A percentile compares a stretch with the other conserved stretches of the same genome.
Conservation (phyloP, 208 protist genomes). For the Acanthamoeba sp. region DNA sequence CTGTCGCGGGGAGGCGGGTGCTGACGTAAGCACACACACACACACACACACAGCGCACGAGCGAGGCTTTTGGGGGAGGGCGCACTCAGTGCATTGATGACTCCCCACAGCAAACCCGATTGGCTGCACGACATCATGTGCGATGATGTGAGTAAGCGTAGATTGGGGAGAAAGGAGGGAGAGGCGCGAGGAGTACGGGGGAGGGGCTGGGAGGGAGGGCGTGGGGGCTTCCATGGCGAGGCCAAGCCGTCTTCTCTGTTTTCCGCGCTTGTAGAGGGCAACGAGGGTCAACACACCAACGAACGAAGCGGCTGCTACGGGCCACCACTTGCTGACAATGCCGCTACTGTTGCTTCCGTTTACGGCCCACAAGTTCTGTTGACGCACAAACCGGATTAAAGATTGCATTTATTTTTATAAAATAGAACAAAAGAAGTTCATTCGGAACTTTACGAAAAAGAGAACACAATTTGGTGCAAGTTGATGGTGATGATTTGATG, state of each 20-base stretch:
- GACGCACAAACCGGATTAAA: too few relatives aligned
- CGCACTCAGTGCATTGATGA: conserved; percentile 28
- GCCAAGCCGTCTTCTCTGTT: neutral
- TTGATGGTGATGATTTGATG: neutral
- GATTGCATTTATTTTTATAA: too few relatives aligned
- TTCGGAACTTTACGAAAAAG: too few relatives aligned
- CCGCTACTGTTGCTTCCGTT: too few relatives aligned
- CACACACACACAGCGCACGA: neutral
- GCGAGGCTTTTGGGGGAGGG: neutral
- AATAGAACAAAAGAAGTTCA: too few relatives aligned
- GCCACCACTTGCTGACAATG: neutral
- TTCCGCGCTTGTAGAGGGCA: conserved; percentile 53
- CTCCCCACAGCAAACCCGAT: neutral
- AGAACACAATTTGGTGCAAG: neutral
- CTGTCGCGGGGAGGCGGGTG: neutral
- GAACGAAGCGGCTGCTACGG: neutral
- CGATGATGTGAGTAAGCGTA: neutral
- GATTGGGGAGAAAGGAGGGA: too few relatives aligned
- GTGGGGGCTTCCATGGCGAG: neutral
- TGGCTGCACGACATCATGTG: neutral
- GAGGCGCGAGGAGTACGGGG: neutral
- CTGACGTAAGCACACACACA: neutral
- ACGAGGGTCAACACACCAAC: neutral
- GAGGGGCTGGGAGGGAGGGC: neutral
- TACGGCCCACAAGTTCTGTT: too few relatives aligned